Base-by-base conservation (phyloP, 2,329 filamentous ascomycete species). In the Diaporthe amygdali region DNA sequence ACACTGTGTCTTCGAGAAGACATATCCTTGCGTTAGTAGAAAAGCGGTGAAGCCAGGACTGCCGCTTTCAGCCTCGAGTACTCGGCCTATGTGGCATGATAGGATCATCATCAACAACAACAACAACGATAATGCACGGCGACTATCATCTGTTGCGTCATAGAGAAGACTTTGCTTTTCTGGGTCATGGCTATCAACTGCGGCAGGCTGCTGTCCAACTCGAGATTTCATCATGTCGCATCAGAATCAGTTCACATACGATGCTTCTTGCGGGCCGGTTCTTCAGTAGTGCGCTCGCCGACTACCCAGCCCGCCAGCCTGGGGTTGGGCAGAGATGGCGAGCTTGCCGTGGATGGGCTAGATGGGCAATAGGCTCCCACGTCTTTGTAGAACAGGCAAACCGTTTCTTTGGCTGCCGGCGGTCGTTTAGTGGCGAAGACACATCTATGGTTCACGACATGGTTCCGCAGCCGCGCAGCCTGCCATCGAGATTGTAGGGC, bases 371-470 rank as follows among this genome's bases (percentile, higher is more conserved):
- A 30, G 68, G 30, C 55, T 59, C 51, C 15, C 27, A 27, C 30
- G 27, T 20, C n/a, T 41, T 30, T 64, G 68, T 71, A 66, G 63
- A 47, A 70, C 71, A 54, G 59, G 39, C 61, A 69, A 67, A 47
- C 63, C 61, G 71, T 70, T 67, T 61, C 17, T 37, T 55, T 47
- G 54, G 68, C 54, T 72, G 54, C 49, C 27, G 37, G 71, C 54
- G 68, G 30, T 51, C 52, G 64, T 37, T 63, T 44, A 56, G 71
- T 72, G 68, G 68, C 68, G 44, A 59, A 68, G 68, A 68, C 71
- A 70, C 34, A 41, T 51, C 61, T 55, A 49, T 27, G 71, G 54
- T 55, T 64, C 68, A 70, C 68, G 15, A 25, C 67, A 30, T 67
- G 71, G 61, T 56, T 47, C 20, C 41, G 52, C 52, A 68, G 66